Percentiles rank a stretch among this genome's conserved stretches.
phyloP scores from a whole-genome alignment of 148 eudicot species.

The Chenopodium quinoa region DNA sequence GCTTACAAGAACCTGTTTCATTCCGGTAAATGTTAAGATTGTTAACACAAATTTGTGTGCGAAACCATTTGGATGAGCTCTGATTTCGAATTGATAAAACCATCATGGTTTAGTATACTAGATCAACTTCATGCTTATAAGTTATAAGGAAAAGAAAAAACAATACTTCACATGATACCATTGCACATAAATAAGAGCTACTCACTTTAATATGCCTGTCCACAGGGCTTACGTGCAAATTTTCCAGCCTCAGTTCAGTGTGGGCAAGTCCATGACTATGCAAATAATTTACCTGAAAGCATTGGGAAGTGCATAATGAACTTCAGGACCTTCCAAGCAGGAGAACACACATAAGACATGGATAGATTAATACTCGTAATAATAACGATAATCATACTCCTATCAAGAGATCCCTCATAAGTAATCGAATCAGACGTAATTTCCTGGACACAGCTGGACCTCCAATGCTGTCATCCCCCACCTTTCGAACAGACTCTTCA shows the following conservation, averaged over 20 bases:
- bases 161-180: not conserved
- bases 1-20: not conserved
- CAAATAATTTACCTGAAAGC: slow-evolving; percentile 85
- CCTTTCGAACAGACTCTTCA: slow-evolving; percentile 85
- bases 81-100: not conserved
- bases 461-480: slow-evolving; percentile 93
- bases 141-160: not conserved
- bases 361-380: slow-evolving; percentile 14
- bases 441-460: slow-evolving; percentile 93
- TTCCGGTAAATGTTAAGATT: not conserved
- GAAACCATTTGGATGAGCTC: not conserved
- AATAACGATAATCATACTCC: slow-evolving; percentile 56
- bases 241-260: slow-evolving; percentile 93
- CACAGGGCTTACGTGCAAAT: slow-evolving; percentile 88
- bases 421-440: slow-evolving; percentile 73
- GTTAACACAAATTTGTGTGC: not conserved
- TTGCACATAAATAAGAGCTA: not conserved
- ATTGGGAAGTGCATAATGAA: slow-evolving; percentile 2
- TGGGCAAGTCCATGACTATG: slow-evolving; percentile 99
- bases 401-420: slow-evolving; percentile 97
- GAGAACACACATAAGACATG: not conserved
- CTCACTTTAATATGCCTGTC: slow-evolving; percentile 96
- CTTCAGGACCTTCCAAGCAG: not conserved
- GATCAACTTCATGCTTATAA: not conserved
- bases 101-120: not conserved